Base-by-base conservation (phyloP, 129 eudicot genomes). In the Saussurea involucrata region DNA sequence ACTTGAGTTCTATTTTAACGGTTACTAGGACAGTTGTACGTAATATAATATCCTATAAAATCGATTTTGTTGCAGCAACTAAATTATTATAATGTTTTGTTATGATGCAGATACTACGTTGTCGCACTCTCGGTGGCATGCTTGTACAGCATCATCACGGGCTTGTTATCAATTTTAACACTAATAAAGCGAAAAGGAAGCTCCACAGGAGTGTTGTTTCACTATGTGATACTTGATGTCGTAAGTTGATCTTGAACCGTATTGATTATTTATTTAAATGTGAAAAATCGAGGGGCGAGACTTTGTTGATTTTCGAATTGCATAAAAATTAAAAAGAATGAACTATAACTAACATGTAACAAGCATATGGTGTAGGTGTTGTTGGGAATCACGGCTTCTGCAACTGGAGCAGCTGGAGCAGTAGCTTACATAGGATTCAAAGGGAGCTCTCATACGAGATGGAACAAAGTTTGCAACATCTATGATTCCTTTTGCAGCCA, bases 391-490 rank as follows among this genome's bases (percentile, higher is more conserved):
- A 53, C 86, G 63, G 88, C 96, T 17, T 53, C 98, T 6, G 98
- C 94, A 57, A 76, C 85, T 1, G 98, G 96, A 78, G 73, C 95
- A 78, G 89, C 86, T 44, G 84, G 80, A 1, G 94, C 28, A 15
- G 90, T 93, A 6, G 94, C 79, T 22, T 93, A 90, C 74, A 29
- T 90, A n/a, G 98, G 98, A 24, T 44, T 88, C 58, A 90, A 82
- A 80, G 96, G 98, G 57, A 90, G 86, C 80, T 61, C 81, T 22
- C 89, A 88, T 42, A 70, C 84, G 5, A 42, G 80, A 31, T 92
- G 95, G 92, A 10, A 0, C 24, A 80, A 90, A 80, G 32, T 92
- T 4, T 92, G 98, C 74, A 63, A 78, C 58, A 8, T 28, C 6
- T 90, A 80, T 37, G 90, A 79, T 74, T 68, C 81, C 34, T 92